These are phyloP conservation scores for Toxicodendron radicans DNA, from an alignment of 345 rosid species.

Conservation along the genomic window DNA sequence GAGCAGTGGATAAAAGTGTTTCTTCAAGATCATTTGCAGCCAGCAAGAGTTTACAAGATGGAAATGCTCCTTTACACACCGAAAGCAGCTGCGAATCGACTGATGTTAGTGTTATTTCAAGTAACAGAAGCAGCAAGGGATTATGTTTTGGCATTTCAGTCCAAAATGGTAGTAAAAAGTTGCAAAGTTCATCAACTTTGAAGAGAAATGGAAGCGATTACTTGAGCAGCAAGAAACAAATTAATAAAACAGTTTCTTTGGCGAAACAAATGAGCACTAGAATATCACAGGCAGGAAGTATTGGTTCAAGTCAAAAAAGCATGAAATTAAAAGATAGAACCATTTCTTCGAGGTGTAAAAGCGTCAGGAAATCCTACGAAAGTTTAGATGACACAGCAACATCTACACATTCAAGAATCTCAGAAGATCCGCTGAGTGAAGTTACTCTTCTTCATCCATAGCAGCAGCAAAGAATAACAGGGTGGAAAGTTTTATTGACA, in stretches of 20 bases:
- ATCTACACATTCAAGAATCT: no score
- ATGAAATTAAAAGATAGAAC: slow-evolving; percentile 3
- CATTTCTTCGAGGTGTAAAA: neutral
- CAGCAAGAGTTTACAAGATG: no score
- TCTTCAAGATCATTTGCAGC: no score
- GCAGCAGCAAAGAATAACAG: neutral
- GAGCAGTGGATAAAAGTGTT: neutral
- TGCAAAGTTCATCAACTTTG: neutral
- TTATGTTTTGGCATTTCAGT: neutral
- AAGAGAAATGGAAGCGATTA: neutral
- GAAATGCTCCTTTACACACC: no score
- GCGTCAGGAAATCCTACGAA: neutral
- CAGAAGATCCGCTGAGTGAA: no score
- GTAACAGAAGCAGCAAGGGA: neutral
- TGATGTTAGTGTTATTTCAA: no score
- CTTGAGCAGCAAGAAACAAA: neutral
- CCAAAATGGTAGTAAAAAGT: neutral
- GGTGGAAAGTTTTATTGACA: neutral
- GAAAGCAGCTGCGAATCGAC: no score
- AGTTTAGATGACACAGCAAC: neutral
- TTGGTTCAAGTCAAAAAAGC: neutral
- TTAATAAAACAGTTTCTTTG: slow-evolving; percentile 3
- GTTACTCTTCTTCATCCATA: neutral
- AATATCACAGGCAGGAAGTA: neutral
- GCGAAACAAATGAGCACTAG: slow-evolving; percentile 7